phyloP scores from a whole-genome alignment of 1,284 basidiomycete species.

The Phylloboletellus chloephorus region DNA sequence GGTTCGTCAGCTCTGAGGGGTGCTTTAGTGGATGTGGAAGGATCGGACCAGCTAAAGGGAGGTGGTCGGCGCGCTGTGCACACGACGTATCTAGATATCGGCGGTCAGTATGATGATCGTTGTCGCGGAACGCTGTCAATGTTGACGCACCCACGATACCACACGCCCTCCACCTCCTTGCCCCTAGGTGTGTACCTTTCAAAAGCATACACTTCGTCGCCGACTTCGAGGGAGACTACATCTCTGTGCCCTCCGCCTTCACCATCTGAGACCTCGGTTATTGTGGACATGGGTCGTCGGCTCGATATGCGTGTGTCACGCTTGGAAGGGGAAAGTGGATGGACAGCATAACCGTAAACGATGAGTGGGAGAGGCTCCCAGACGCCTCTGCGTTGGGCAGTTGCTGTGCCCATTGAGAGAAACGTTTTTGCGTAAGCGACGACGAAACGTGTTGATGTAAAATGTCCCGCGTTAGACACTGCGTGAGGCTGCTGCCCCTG shows the following conservation, averaged over 20 bases:
- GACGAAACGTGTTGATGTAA: not conserved
- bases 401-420: slow-evolving; percentile 22
- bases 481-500: too few species aligned
- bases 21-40: slow-evolving; percentile 42
- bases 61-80: slow-evolving; percentile 66
- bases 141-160: slow-evolving; percentile 81
- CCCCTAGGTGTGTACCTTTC: slow-evolving; percentile 76
- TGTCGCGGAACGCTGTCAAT: slow-evolving; percentile 7
- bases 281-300: slow-evolving; percentile 56
- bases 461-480: not conserved
- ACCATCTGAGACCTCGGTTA: slow-evolving; percentile 64
- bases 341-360: slow-evolving; percentile 78
- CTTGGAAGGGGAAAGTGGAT: slow-evolving; percentile 68
- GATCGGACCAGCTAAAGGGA: slow-evolving; percentile 61
- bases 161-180: slow-evolving; percentile 71
- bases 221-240: slow-evolving; percentile 80
- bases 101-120: slow-evolving; percentile 8
- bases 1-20: slow-evolving; percentile 61
- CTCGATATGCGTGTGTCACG: slow-evolving; percentile 64
- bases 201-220: slow-evolving; percentile 95
- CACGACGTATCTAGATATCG: slow-evolving; percentile 73
- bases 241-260: slow-evolving; percentile 63
- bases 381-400: slow-evolving; percentile 38
- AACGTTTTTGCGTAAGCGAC: slow-evolving; percentile 1
- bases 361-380: slow-evolving; percentile 80